These are phyloP conservation scores for Lecanosticta acicola DNA, from an alignment of 2,329 filamentous ascomycete genomes.

Conservation along the genomic window DNA sequence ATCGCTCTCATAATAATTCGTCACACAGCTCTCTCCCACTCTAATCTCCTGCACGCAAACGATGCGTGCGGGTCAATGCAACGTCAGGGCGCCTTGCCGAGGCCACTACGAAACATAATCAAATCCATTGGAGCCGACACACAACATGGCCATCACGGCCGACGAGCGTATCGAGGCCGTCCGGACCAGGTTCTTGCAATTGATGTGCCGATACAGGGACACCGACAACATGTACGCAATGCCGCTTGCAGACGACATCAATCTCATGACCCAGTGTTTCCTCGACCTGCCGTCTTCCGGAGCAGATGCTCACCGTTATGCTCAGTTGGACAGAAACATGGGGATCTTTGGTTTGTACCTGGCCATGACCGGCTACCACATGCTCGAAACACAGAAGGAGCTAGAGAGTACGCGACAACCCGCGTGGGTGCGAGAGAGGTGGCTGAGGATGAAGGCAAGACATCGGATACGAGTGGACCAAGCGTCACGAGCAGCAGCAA, in stretches of 20 bases:
- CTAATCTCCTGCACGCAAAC: background rate
- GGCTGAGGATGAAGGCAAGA: background rate
- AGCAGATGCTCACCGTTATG: no score
- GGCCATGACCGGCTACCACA: background rate
- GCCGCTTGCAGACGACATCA: no score
- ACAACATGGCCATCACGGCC: background rate
- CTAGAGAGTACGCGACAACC: background rate
- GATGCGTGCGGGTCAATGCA: constrained; percentile 18
- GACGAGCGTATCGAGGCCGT: background rate
- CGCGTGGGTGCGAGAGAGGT: background rate
- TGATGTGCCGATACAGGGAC: background rate
- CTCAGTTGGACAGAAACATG: no score
- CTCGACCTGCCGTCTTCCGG: no score
- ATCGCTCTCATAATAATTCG: no score
- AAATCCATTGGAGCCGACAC: constrained; percentile 14
- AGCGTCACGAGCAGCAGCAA: no score
- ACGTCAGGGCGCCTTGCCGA: constrained; percentile 16
- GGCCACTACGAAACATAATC: constrained; percentile 21
- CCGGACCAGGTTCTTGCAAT: background rate
- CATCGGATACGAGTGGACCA: background rate
- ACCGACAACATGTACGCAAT: no score
- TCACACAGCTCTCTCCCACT: background rate
- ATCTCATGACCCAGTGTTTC: no score
- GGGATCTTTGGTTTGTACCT: no score
- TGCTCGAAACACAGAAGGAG: background rate